phyloP scores from a whole-genome alignment of 2,329 filamentous ascomycete species.

The Aureobasidium mangrovei region DNA sequence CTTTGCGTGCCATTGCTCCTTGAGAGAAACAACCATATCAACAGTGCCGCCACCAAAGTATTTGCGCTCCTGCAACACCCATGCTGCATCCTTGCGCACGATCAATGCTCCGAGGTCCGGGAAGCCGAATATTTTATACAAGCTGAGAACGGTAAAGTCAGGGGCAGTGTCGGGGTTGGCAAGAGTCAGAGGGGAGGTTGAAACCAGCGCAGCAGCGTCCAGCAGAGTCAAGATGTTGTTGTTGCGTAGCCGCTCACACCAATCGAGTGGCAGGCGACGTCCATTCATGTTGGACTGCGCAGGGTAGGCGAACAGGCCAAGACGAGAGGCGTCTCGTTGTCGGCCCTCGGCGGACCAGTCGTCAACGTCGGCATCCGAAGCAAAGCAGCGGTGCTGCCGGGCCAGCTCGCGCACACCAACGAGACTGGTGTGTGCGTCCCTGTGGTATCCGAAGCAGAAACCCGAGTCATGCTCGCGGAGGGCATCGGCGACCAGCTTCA shows the following conservation, averaged over 20 bases:
- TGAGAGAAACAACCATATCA: slow-evolving; percentile 66
- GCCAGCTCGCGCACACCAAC: slow-evolving; percentile 71
- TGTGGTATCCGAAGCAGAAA: slow-evolving; percentile 76
- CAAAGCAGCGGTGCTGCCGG: slow-evolving; percentile 55
- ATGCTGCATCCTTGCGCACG: slow-evolving; percentile 61
- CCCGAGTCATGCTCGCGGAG: slow-evolving; percentile 58
- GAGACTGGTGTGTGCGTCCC: slow-evolving; percentile 77
- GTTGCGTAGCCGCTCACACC: slow-evolving; percentile 44
- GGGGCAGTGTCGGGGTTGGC: slow-evolving; percentile 53
- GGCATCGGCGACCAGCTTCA: slow-evolving; percentile 77
- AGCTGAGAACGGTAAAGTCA: slow-evolving; percentile 79
- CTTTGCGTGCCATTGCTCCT: slow-evolving; percentile 71
- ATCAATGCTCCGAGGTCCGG: slow-evolving; percentile 82
- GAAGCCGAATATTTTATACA: slow-evolving; percentile 97
- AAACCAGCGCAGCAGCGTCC: slow-evolving; percentile 73
- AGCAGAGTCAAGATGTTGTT: slow-evolving; percentile 55
- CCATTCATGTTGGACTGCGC: slow-evolving; percentile 94
- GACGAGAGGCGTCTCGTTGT: slow-evolving; percentile 29
- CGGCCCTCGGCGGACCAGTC: slow-evolving; percentile 48
- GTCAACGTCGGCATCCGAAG: slow-evolving; percentile 52
- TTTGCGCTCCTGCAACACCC: slow-evolving; percentile 52
- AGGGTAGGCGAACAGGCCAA: slow-evolving; percentile 66
- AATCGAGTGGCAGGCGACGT: slow-evolving; percentile 60
- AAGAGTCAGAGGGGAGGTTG: slow-evolving; percentile 69
- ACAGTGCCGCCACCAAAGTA: slow-evolving; percentile 97